Base-by-base conservation (phyloP, 495 filamentous ascomycete genomes). In the Hyaloscypha bicolor region DNA sequence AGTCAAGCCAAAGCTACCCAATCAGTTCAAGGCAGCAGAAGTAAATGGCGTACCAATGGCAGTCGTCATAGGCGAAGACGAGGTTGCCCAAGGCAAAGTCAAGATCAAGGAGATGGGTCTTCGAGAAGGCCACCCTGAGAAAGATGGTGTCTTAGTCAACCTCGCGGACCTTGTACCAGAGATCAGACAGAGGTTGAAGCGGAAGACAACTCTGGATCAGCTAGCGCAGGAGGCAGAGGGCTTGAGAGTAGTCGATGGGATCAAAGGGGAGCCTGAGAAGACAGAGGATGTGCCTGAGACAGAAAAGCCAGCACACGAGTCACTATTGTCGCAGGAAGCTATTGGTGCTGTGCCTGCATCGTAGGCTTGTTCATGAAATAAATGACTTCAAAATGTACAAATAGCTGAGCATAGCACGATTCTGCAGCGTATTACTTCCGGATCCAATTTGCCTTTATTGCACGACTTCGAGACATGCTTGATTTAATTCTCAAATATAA, bases 31-130 rank as follows among this genome's bases (percentile, higher is more conserved):
- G 75, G 85, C 84, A 45, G 91, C 91, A 42, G 93, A 96, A 69
- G 79, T 82, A 58, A 86, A 85, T 62, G 87, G 85, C 39, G 83
- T 93, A 21, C 91, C 91, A 3, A 89, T 92, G 72, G 89, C 85
- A 8, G 80, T 94, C 29, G 91, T 95, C 68, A 81, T 96, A 9
- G 91, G 92, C 35, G 91, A 94, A 71, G 91, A 93, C 65, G 92
- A 95, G 75, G 76, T 92, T 37, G 86, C 86, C 60, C 80, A 84
- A 19, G 91, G 91, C 32, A 88, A 93, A 74, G 87, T 92, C 69
- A 91, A 88, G 76, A 82, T 96, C 70, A 97, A 97, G 83, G 88
- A 93, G 78, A 86, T 95, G 82, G 91, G 92, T 55, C 82, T 94
- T 58, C 81, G 82, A 2, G 88, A 93, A 33, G 91, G 87, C 42